These are phyloP conservation scores for Vitellaria paradoxa DNA, from an alignment of 179 eudicot species.

Conservation along the genomic window DNA sequence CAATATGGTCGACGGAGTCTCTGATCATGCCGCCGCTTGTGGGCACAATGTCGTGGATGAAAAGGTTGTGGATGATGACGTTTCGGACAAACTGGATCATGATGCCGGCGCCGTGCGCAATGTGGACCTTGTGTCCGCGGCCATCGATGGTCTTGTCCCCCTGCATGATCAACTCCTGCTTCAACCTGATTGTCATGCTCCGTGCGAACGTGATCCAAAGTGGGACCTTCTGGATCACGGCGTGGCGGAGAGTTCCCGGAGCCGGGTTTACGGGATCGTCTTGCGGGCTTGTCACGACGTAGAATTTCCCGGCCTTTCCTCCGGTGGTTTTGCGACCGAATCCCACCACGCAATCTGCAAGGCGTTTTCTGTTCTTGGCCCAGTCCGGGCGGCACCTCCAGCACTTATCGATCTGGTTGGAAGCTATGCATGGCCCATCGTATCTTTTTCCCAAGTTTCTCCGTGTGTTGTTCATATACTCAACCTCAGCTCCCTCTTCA, in stretches of 20 bases:
- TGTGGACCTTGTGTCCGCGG: conserved; percentile 59
- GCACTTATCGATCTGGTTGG: conserved; percentile 80
- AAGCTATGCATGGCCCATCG: conserved; percentile 55
- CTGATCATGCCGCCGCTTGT: conserved; percentile 49
- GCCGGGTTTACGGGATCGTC: conserved; percentile 46
- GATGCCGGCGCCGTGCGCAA: conserved; percentile 72
- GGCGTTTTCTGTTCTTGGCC: conserved; percentile 50
- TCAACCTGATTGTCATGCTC: conserved; percentile 53
- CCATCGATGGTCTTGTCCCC: conserved; percentile 90
- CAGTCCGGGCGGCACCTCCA: conserved; percentile 72
- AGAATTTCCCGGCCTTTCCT: conserved; percentile 52
- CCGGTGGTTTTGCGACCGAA: conserved; percentile 67
- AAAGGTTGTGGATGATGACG: conserved; percentile 66
- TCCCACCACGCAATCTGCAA: conserved; percentile 64
- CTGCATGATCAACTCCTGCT: conserved; percentile 55
- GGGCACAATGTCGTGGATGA: conserved; percentile 45
- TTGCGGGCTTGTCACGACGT: conserved; percentile 59
- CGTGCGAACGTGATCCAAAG: conserved; percentile 66
- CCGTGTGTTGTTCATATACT: conserved; percentile 25
- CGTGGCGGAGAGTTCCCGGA: conserved; percentile 76
- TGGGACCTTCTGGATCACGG: conserved; percentile 56
- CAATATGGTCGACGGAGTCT: conserved; percentile 49
- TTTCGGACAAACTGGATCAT: conserved; percentile 61
- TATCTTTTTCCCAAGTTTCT: conserved; percentile 27
- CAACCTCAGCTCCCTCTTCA: too few relatives aligned